Evolutionary conservation across 495 filamentous ascomycete genomes (phyloP).

Genomic region (Evernia prunastri): DNA sequence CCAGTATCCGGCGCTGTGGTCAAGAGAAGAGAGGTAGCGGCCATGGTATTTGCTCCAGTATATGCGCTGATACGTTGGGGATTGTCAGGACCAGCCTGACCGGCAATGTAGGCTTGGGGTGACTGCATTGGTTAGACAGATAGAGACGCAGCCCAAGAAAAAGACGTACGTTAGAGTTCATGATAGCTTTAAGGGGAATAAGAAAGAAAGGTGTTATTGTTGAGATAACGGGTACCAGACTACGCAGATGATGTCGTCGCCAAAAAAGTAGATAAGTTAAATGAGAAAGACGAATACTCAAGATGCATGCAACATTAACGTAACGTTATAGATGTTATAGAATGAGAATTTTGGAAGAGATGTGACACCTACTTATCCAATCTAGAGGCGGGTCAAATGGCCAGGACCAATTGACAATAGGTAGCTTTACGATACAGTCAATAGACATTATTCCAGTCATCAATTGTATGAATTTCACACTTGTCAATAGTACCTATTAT

Average conservation of each 20-base stretch:
- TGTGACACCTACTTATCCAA: not conserved
- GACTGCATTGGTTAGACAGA: not conserved
- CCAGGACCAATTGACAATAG: not conserved
- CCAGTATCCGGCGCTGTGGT: too few species aligned
- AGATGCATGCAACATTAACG: not conserved
- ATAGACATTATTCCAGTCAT: not conserved
- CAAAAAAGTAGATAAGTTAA: not conserved
- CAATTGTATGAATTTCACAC: too few species aligned
- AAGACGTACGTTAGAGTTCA: not conserved
- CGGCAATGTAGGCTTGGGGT: not conserved
- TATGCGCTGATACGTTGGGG: not conserved
- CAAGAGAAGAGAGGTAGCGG: too few species aligned
- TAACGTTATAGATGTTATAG: not conserved
- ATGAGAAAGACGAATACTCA: not conserved
- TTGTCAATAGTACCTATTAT: not conserved
- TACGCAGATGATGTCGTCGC: not conserved
- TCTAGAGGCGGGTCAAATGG: not conserved
- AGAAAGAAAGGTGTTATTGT: not conserved
- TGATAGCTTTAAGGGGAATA: not conserved
- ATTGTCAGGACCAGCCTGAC: conserved; percentile 1
- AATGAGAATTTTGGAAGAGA: not conserved
- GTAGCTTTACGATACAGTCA: not conserved
- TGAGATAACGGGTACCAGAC: not conserved
- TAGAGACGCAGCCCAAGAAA: not conserved
- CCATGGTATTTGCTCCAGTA: too few species aligned